A percentile compares a stretch with the other conserved stretches of the same genome.
Conservation (phyloP, 768 basidiomycete species). For the Lactifluus subvellereus region DNA sequence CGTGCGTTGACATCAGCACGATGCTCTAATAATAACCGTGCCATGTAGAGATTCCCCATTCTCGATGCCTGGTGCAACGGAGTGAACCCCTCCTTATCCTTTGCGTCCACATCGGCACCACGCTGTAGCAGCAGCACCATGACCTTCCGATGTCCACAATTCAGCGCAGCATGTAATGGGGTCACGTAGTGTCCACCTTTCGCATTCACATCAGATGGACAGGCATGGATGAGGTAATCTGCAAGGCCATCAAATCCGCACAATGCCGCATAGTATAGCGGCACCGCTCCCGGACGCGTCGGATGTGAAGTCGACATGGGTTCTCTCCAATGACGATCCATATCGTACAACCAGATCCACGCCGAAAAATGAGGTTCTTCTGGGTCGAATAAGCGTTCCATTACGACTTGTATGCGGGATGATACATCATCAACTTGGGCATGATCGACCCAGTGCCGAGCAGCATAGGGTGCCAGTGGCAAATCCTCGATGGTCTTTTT, state of each 20-base stretch:
- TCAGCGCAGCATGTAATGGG: not conserved
- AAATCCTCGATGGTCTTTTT: not conserved
- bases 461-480: not conserved
- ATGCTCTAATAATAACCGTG: not conserved
- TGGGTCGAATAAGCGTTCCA: not conserved
- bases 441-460: conserved; percentile 8
- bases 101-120: not conserved
- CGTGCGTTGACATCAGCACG: not conserved
- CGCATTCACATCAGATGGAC: too few species aligned
- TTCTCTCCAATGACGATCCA: not conserved
- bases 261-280: too few species aligned
- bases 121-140: not conserved
- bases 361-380: not conserved
- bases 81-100: not conserved
- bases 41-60: not conserved
- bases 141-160: not conserved
- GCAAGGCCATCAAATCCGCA: too few species aligned
- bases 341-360: conserved; percentile 7
- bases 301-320: not conserved
- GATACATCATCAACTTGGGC: not conserved
- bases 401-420: not conserved
- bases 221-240: too few species aligned
- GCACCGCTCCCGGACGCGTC: not conserved
- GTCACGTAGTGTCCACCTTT: not conserved
- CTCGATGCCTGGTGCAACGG: not conserved